Conservation (phyloP, 176 grass and related monocot species). For the Tillandsia leiboldiana region DNA sequence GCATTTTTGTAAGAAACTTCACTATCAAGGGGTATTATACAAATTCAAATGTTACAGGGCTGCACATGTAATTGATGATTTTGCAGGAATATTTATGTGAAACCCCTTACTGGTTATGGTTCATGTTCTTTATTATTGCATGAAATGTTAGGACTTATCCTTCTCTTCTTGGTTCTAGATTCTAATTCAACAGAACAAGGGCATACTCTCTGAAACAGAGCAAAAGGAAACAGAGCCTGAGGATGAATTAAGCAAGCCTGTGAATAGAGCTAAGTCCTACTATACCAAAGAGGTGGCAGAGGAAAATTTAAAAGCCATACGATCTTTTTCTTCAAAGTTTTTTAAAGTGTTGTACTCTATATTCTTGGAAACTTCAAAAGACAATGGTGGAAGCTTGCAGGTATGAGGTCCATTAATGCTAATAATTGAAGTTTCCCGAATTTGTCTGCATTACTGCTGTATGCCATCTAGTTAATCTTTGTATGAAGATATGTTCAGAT, state of each 20-base stretch:
- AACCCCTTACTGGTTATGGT: background rate
- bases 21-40: no score
- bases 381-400: conserved; percentile 62
- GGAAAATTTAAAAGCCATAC: conserved; percentile 72
- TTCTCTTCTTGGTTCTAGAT: conserved; percentile 37
- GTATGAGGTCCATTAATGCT: conserved; percentile 28
- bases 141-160: background rate
- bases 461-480: background rate
- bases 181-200: conserved; percentile 91
- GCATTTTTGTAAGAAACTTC: no score
- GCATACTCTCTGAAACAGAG: conserved; percentile 31
- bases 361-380: conserved; percentile 60
- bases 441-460: conserved; percentile 5
- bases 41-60: no score
- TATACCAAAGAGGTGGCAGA: conserved; percentile 57
- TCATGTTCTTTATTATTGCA: background rate
- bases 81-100: no score
- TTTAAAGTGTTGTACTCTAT: conserved; percentile 64
- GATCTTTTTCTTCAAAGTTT: conserved; percentile 58
- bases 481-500: background rate
- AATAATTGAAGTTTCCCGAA: background rate
- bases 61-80: no score
- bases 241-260: conserved; percentile 55
- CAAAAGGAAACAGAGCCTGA: conserved; percentile 31
- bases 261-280: conserved; percentile 47